Base-by-base conservation (phyloP, 177 flowering plant species). In the Tripterygium wilfordii region DNA sequence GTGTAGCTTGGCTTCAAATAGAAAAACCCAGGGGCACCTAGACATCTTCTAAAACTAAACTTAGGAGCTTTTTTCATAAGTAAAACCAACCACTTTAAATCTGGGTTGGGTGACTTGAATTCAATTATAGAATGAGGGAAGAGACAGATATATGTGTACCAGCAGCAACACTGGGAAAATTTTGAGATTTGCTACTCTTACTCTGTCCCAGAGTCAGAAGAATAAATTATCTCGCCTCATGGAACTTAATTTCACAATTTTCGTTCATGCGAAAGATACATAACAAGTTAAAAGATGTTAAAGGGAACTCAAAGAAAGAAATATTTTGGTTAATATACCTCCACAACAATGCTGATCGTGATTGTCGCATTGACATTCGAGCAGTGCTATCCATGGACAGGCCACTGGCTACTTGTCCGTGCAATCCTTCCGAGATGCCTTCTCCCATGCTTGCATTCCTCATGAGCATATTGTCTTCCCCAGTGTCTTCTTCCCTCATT, bases 401-500 rank as follows among this genome's bases (percentile, higher is more conserved):
- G 23, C 35, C 9, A 21, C 51, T 69, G 58, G 76, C 61, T 22
- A 59, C 36, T 48, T 77, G 76, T 62, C 58, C 59, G 53, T 49
- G 56, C 20, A 59, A 63, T 56, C 67, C 75, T 53, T 79, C 90
- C 12, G 72, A 51, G 33, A 60, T 58, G 19, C 66, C 76, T 53
- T 78, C 96, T 12, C 76, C 79, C 23, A 49, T 38, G 54, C 67
- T 71, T 16, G 63, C 48, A 61, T 58, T 82, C 53, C 82, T 75
- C 71, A 71, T 63, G 9, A 83, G 74, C 75, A 87, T 70, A 26
- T 58, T 65, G 48, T 79, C 84, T 63, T 83, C 88, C 51, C 96
- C 97, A 68, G 68, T 65, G 53, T 94, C 97, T 51, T 87, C 96
- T 68, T 94, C 99, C 68, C 99, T 76, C 85, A 94, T 80, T 32